Evolutionary conservation across 2,329 filamentous ascomycete species (phyloP), one percentile per base, ranked within the genome.

Genomic region (Coniochaeta hoffmannii): DNA sequence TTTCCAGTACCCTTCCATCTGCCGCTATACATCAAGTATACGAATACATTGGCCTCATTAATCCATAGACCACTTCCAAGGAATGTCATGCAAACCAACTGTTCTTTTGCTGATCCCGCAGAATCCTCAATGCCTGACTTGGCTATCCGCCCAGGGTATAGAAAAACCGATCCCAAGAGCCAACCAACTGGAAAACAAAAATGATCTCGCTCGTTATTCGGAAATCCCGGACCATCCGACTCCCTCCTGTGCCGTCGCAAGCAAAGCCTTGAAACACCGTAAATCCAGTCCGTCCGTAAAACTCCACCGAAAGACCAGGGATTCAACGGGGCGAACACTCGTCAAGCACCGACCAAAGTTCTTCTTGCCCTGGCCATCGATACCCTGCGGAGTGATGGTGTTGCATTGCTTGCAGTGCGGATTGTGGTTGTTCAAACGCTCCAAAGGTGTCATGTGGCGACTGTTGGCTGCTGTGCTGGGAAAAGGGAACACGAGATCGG

Each of bases 71-170:
- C 22, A 26, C 26, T 15, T 4, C 22, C 41, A 28, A 8, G 19
- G 10, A 26, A 15, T 15, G 30, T 11, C 6, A 46, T 26, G 41
- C 49, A 51, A 22, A 51, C 14, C 28, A 34, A 46, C 24, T 28
- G 24, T 46, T 46, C 6, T 19, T 46, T 46, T 46, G 8, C 41
- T 19, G 19, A 15, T 28, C 41, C 41, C 10, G 7, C 7, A 15
- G 4, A 46, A 28, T 14, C 41, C 22, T 46, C 41, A 19, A 46
- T 46, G 36, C 41, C 41, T 46, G 41, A 46, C 41, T 46, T n/a
- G n/a, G 41, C 19, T 46, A 44, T 46, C 41, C 41, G 51, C 35
- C 51, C 51, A 36, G 51, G 51, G 51, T 53, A 53, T 53, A 53
- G 32, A 53, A 53, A 53, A 52, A 28, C 11, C n/a, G 32, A 34